Conservation (phyloP, 129 eudicot species). For the Logfia minima region DNA sequence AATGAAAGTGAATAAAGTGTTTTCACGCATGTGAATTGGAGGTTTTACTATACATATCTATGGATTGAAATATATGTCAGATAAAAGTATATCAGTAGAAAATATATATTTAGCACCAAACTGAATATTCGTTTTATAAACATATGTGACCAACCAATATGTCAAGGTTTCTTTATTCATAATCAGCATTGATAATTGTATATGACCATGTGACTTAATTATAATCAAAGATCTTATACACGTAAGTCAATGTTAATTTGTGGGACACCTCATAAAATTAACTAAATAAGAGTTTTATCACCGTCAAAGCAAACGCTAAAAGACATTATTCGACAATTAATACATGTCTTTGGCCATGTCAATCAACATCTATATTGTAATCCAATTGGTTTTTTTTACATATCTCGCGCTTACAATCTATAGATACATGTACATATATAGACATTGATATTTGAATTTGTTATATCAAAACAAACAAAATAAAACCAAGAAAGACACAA, state of each 20-base stretch:
- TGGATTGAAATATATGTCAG: neutral
- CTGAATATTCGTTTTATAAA: neutral
- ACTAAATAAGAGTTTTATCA: too few relatives aligned
- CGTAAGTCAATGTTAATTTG: too few relatives aligned
- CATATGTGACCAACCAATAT: neutral
- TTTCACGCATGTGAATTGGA: constrained; percentile 8
- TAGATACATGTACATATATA: neutral
- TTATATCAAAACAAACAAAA: neutral
- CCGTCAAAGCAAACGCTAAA: neutral
- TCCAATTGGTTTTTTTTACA: neutral
- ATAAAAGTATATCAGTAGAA: neutral
- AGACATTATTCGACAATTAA: constrained; percentile 7
- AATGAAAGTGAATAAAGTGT: neutral
- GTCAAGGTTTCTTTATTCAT: too few relatives aligned
- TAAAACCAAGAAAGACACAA: neutral
- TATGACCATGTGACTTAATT: neutral
- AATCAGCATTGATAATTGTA: neutral
- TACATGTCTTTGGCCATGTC: neutral
- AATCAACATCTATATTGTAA: constrained; percentile 15
- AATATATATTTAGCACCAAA: neutral
- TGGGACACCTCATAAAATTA: too few relatives aligned
- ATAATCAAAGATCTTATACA: too few relatives aligned
- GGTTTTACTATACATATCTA: neutral
- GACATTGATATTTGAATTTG: neutral
- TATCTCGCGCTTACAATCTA: neutral